Evolutionary conservation across 1,139 yeast genomes (phyloP), one percentile per base, ranked within the genome.

Genomic region (Pichia sp.): DNA sequence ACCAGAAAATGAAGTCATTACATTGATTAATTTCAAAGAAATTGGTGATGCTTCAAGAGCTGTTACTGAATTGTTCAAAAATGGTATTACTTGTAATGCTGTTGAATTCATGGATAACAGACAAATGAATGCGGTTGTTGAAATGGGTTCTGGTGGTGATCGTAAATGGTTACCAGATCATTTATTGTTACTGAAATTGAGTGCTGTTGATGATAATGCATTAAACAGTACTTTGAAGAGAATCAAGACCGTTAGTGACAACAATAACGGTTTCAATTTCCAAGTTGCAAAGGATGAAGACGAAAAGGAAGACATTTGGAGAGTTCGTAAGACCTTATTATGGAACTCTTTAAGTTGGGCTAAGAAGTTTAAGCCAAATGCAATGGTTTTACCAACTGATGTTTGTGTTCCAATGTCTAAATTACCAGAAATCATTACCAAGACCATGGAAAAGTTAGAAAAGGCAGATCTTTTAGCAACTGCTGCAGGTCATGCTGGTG

Each of bases 91-190:
- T 38, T 71, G 83, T 45, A 83, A 81, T 53, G 89, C 89, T 0
- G 75, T 83, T 44, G 90, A 84, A 58, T 63, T 83, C 39, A 60
- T 85, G 67, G 90, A 83, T 58, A 79, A 77, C 46, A 76, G 76
- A 53, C 84, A 83, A 77, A 84, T 85, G 91, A 65, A 70, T 53
- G 78, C 83, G 43, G 75, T 83, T 50, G 80, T 79, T 58, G 68
- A 67, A 32, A 75, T 81, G 50, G 83, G 87, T 4, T 61, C 75
- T 10, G 63, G 63, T 12, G 60, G 60, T 19, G 54, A 52, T 38
- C 72, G 81, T 49, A 70, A 71, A 37, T 88, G 95, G 94, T 69
- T 73, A 11, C 95, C 87, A 57, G 72, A 75, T 51, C 93, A 95
- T n/a, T 81, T 95, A 0, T 66, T 89, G 38, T 76, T 87, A 54